These are phyloP conservation scores for Thalia dealbata DNA, from an alignment of 176 grass and related monocot species.

Conservation along the genomic window DNA sequence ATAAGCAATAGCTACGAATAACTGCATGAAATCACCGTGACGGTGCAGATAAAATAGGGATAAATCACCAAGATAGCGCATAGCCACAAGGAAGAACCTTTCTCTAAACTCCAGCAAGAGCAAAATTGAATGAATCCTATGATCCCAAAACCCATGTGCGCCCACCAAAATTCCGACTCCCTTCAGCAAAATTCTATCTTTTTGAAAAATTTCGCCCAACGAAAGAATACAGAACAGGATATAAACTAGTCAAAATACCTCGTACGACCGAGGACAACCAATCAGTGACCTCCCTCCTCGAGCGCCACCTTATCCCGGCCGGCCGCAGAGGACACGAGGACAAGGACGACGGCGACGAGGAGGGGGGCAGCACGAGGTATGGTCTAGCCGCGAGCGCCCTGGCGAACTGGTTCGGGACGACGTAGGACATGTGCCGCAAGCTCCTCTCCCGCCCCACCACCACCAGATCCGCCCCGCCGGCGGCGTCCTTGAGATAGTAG, in stretches of 20 bases:
- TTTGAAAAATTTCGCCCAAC: no score
- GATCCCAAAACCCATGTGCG: no score
- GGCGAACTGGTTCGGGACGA: conserved; percentile 44
- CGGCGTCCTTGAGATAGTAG: conserved; percentile 59
- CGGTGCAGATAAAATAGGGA: no score
- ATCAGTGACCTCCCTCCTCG: conserved; percentile 79
- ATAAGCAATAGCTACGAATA: no score
- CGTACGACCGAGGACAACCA: conserved; percentile 75
- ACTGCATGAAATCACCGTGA: no score
- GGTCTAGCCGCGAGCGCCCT: conserved; percentile 15
- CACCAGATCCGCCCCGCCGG: conserved; percentile 44
- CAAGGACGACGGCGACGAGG: conserved; percentile 18
- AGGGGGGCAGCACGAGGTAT: conserved; percentile 4
- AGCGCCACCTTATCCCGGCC: conserved; percentile 33
- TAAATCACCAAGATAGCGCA: no score
- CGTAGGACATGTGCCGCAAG: conserved; percentile 87
- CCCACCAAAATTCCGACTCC: no score
- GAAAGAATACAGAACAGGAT: no score
- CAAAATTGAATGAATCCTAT: no score
- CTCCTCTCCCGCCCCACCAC: conserved; percentile 87
- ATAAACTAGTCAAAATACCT: conserved; percentile 22
- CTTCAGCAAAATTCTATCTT: no score
- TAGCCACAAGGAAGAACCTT: no score
- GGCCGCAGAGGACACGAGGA: conserved; percentile 14
- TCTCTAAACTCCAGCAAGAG: no score